phyloP scores from a whole-genome alignment of 495 filamentous ascomycete genomes.

The Talaromyces ruber region DNA sequence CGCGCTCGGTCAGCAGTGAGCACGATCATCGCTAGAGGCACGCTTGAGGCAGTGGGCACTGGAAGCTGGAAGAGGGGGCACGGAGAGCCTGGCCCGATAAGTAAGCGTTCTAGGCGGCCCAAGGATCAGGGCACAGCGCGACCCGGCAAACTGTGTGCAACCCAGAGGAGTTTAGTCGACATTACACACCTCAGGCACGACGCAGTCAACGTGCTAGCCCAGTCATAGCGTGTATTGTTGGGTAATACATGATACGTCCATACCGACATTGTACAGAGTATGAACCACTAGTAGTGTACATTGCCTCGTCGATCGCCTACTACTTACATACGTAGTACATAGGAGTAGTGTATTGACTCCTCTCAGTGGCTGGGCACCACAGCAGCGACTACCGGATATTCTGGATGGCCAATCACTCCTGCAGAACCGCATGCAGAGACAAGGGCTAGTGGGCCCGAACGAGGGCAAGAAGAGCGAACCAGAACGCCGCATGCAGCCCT shows the following conservation, averaged over 20 bases:
- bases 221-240: neutral
- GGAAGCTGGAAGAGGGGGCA: neutral
- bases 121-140: neutral
- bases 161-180: neutral
- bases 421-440: neutral
- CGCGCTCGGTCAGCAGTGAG: neutral
- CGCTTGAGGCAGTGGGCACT: neutral
- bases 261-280: neutral
- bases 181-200: slow-evolving; percentile 2
- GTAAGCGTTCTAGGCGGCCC: slow-evolving; percentile 3
- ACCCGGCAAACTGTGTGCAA: neutral
- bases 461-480: neutral
- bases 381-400: neutral
- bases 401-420: neutral
- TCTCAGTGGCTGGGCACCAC: neutral
- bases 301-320: neutral
- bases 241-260: neutral
- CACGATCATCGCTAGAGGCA: neutral
- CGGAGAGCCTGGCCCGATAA: neutral
- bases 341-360: neutral
- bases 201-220: neutral
- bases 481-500: neutral
- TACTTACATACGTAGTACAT: no score
- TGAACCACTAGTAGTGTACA: neutral
- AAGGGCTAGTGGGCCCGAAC: neutral